Evolutionary conservation across 768 basidiomycete genomes (phyloP).

Genomic region (Xerocomus spinulosus): DNA sequence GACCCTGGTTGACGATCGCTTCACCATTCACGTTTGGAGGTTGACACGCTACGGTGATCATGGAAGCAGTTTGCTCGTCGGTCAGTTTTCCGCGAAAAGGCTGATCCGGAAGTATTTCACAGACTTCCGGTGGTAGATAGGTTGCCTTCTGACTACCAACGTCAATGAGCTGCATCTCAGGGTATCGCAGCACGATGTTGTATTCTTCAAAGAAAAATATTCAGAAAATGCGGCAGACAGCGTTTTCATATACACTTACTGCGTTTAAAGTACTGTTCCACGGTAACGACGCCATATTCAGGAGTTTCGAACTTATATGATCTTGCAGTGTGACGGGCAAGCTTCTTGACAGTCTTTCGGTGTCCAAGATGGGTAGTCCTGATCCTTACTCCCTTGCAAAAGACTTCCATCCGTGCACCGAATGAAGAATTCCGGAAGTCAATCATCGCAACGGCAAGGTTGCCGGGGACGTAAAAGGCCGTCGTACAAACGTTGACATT

Average conservation of each 20-base stretch:
- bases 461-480: constrained; percentile 41
- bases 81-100: constrained; percentile 48
- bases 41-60: constrained; percentile 48
- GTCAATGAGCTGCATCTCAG: constrained; percentile 43
- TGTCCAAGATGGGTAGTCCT: constrained; percentile 69
- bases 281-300: constrained; percentile 39
- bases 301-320: constrained; percentile 39
- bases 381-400: constrained; percentile 63
- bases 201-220: constrained; percentile 37
- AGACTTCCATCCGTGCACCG: constrained; percentile 55
- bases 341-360: constrained; percentile 61
- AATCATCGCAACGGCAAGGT: constrained; percentile 41
- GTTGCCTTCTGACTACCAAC: constrained; percentile 43
- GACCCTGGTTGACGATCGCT: constrained; percentile 41
- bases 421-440: constrained; percentile 46
- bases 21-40: constrained; percentile 46
- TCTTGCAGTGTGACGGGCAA: constrained; percentile 39
- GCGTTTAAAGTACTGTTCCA: constrained; percentile 43
- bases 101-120: constrained; percentile 42
- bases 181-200: constrained; percentile 33
- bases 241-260: constrained; percentile 34
- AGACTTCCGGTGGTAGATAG: constrained; percentile 45
- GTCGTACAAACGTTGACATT: constrained; percentile 53
- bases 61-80: constrained; percentile 47
- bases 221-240: neutral